Conservation (phyloP, 768 basidiomycete genomes). For the Lactifluus rugatus region DNA sequence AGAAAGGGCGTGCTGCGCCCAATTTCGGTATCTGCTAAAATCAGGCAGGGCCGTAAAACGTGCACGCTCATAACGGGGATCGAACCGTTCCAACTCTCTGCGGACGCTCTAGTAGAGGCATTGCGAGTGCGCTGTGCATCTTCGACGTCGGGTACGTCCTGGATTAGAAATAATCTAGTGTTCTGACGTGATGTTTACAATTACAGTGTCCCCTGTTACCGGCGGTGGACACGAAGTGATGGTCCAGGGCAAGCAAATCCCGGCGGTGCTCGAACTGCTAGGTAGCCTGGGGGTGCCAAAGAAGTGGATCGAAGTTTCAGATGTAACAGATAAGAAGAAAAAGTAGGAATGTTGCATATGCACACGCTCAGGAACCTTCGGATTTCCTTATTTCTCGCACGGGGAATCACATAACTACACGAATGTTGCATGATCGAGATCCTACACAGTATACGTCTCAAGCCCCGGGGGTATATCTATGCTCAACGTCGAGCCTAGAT, state of each 20-base stretch:
- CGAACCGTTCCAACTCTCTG: slow-evolving; percentile 63
- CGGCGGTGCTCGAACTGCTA: slow-evolving; percentile 57
- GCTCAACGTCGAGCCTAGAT: slow-evolving; percentile 23
- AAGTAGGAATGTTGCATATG: not conserved
- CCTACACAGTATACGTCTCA: not conserved
- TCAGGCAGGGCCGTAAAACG: slow-evolving; percentile 69
- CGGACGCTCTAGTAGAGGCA: slow-evolving; percentile 70
- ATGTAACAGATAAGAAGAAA: slow-evolving; percentile 39
- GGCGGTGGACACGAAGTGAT: slow-evolving; percentile 61
- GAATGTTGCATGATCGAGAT: not conserved
- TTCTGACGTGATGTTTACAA: not conserved
- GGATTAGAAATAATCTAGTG: not conserved
- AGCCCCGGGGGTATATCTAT: slow-evolving; percentile 11
- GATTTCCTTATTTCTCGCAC: not conserved
- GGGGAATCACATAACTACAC: not conserved
- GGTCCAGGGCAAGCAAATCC: slow-evolving; percentile 78
- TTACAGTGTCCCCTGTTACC: slow-evolving; percentile 48
- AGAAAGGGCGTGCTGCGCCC: slow-evolving; percentile 72
- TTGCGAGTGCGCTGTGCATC: slow-evolving; percentile 69
- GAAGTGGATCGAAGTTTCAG: slow-evolving; percentile 61
- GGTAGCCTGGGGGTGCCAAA: slow-evolving; percentile 65
- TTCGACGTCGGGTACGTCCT: slow-evolving; percentile 57
- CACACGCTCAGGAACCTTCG: not conserved
- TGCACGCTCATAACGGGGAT: slow-evolving; percentile 71
- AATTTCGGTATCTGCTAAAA: slow-evolving; percentile 58